Evolutionary conservation across 805 yeast genomes (phyloP).

Genomic region (Hanseniaspora singularis): DNA sequence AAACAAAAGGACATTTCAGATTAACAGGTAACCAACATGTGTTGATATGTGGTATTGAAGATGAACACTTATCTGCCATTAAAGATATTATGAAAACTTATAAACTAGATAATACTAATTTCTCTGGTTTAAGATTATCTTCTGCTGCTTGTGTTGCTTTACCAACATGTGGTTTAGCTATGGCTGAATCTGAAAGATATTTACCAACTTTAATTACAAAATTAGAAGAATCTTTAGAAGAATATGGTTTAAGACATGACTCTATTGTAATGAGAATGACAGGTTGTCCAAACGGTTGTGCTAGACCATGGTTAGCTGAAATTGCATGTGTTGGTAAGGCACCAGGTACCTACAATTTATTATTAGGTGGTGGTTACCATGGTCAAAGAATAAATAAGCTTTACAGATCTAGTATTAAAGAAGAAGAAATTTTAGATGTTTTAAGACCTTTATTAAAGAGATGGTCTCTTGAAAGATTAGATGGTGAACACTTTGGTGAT

Average conservation of each 20-base stretch:
- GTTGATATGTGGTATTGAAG: slow-evolving; percentile 58
- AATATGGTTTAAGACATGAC: slow-evolving; percentile 85
- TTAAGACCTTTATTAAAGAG: slow-evolving; percentile 80
- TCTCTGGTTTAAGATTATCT: slow-evolving; percentile 73
- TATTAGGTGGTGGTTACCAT: slow-evolving; percentile 92
- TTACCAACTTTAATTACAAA: slow-evolving; percentile 72
- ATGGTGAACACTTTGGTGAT: slow-evolving; percentile 93
- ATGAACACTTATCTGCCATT: slow-evolving; percentile 50
- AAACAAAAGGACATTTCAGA: slow-evolving; percentile 73
- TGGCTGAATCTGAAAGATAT: slow-evolving; percentile 92
- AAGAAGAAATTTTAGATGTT: slow-evolving; percentile 68
- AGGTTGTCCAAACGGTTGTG: slow-evolving; percentile 98
- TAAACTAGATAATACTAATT: slow-evolving; percentile 71
- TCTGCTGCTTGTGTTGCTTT: slow-evolving; percentile 96
- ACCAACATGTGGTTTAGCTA: slow-evolving; percentile 97
- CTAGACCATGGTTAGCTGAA: slow-evolving; percentile 97
- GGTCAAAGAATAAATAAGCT: slow-evolving; percentile 89
- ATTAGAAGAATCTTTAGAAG: slow-evolving; percentile 78
- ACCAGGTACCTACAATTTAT: slow-evolving; percentile 77
- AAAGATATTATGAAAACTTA: slow-evolving; percentile 56
- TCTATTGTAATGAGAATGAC: slow-evolving; percentile 96
- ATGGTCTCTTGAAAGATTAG: slow-evolving; percentile 85
- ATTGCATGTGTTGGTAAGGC: slow-evolving; percentile 94
- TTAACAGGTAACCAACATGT: slow-evolving; percentile 94
- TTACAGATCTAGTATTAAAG: slow-evolving; percentile 76